Evolutionary conservation across 2,329 filamentous ascomycete genomes (phyloP), one percentile per base, ranked within the genome.

Genomic region (Ambrosiella beaveri): DNA sequence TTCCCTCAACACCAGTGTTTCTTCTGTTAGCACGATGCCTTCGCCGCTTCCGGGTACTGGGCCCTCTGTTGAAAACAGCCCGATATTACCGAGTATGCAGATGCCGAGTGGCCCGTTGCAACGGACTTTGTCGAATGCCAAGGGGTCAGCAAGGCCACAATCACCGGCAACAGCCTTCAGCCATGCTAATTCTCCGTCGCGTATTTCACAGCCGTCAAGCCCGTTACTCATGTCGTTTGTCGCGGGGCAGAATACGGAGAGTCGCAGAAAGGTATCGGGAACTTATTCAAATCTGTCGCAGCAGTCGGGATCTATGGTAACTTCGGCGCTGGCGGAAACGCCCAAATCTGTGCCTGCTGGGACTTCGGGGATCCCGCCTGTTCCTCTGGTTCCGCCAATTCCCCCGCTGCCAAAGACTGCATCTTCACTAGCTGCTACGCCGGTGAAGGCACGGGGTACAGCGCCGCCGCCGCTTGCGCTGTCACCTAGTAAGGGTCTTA

Each of bases 181-280:
- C 63, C 88, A 91, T 62, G 74, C 84, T 19, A 93, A 86, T 66
- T 87, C 91, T 1, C 59, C 59, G 13, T 51, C 47, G 9, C 37
- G 59, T 8, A 38, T 53, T 37, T 95, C 73, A 0, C 73, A 75
- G 62, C 73, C 88, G 9, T 91, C 87, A 0, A 94, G 88, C 5
- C 93, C 93, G 0, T 74, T 98, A n/a, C 76, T 97, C n/a, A 86
- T 97, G 7, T 95, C 93, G 5, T 98, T 98, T 68, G 88, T 91
- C 61, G 87, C 91, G 11, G 86, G 86, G 5, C 86, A 88, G 64
- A 82, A 84, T 58, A 79, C 81, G 57, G 90, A 97, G 60, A 73
- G 74, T 49, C 81, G 90, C 61, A 81, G 93, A 53, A 98, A 98
- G 73, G 88, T 88, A 4, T 97, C 93, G 2, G 94, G 87, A 66